Base-by-base conservation (phyloP, 352 stramenopile species). In the Pythium catenulatum region DNA sequence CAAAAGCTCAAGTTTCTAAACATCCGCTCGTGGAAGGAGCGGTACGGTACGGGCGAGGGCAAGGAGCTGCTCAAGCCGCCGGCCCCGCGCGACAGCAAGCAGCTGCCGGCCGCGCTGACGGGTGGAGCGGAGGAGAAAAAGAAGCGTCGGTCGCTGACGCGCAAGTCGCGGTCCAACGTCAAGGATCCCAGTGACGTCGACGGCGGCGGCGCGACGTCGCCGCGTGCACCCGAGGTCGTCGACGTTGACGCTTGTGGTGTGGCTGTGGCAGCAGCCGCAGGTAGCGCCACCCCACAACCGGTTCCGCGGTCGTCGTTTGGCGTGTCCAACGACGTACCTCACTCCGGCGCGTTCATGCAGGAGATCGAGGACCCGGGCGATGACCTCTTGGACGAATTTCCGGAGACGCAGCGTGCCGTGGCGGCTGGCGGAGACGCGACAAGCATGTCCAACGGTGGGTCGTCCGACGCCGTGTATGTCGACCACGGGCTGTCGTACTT, bases 401-500 rank as follows among this genome's bases (percentile, higher is more conserved):
- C 82, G 86, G 56, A 37, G 56, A 7, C 6, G 14, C 21, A 37
- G 56, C 21, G 32, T n/a, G 27, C 45, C 23, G 6, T 39, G 39
- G 58, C 41, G 32, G 13, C 37, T 37, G 46, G 32, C 39, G 69
- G 32, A 4, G 45, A 78, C 3, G 25, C 34, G 9, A 34, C 34
- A 7, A 34, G 17, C 17, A 3, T 43, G 21, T 21, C 11, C 21
- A 1, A 41, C 4, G 15, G 36, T 6, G 59, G 25, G 3, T 39
- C 36, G 21, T 21, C 13, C 5, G 59, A 48, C 2, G 19, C 50
- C 8, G 37, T 70, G 50, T 95, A 94, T 79, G 81, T 85, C 1
- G 92, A 95, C 52, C 90, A 94, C 9, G 92, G 92, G 0, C 82
- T 95, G 27, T 95, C 92, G 68, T 95, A 95, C 63, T 95, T 94